Conservation (phyloP, 1,139 yeast genomes). For the Lodderomyces metapsilosis region DNA sequence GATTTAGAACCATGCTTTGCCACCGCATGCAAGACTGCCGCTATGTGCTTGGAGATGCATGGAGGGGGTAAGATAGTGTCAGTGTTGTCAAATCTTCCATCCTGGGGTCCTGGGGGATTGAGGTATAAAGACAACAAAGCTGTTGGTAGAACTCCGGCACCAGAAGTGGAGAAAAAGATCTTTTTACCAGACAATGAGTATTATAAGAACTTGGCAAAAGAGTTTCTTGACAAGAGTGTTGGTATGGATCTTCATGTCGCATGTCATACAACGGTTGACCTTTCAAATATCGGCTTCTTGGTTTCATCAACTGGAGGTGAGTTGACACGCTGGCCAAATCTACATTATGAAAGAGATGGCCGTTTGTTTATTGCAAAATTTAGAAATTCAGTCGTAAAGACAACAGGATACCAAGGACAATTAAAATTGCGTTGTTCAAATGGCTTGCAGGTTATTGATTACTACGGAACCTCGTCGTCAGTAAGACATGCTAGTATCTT, state of each 20-base stretch:
- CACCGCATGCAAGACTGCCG: conserved; percentile 71
- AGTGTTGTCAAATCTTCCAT: conserved; percentile 67
- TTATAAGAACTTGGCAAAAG: conserved; percentile 60
- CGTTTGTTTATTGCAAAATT: conserved; percentile 62
- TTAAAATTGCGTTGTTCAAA: conserved; percentile 84
- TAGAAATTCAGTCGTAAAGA: conserved; percentile 41
- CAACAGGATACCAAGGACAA: conserved; percentile 75
- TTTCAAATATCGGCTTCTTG: conserved; percentile 71
- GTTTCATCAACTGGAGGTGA: conserved; percentile 73
- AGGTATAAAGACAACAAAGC: conserved; percentile 47
- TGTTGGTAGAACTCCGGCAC: conserved; percentile 37
- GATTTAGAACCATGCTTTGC: conserved; percentile 78
- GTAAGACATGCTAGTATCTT: conserved; percentile 27
- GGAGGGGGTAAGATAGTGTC: conserved; percentile 85
- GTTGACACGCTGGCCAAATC: conserved; percentile 64
- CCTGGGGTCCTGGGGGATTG: conserved; percentile 83
- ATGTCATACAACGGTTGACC: conserved; percentile 64
- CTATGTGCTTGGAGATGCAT: conserved; percentile 55
- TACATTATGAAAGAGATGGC: conserved; percentile 70
- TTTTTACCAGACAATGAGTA: conserved; percentile 62
- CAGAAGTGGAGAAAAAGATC: conserved; percentile 55
- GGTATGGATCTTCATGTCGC: conserved; percentile 79
- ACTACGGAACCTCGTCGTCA: conserved; percentile 56
- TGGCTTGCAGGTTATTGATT: conserved; percentile 81
- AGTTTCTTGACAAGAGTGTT: conserved; percentile 57